Conservation (phyloP, 768 basidiomycete species). For the Cyclocybe aegerita region DNA sequence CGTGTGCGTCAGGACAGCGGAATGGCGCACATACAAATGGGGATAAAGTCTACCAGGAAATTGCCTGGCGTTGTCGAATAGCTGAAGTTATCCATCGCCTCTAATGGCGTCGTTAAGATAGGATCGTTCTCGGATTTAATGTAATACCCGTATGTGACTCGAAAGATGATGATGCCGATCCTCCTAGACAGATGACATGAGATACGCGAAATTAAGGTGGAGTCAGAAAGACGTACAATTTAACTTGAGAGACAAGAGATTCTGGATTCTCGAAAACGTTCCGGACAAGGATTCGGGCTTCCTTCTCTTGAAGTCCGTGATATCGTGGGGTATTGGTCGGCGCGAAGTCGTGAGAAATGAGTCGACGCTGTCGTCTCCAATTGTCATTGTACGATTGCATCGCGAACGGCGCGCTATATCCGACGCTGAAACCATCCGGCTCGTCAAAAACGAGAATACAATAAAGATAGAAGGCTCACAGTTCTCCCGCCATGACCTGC, state of each 20-base stretch:
- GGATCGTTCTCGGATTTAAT: slow-evolving; percentile 49
- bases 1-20: background rate
- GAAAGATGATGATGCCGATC: slow-evolving; percentile 52
- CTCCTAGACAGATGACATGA: slow-evolving; percentile 26
- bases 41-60: slow-evolving; percentile 39
- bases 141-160: slow-evolving; percentile 56
- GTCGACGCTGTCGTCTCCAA: slow-evolving; percentile 38
- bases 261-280: slow-evolving; percentile 21
- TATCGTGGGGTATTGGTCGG: slow-evolving; percentile 13
- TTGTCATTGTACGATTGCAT: slow-evolving; percentile 35
- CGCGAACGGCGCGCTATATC: slow-evolving; percentile 40
- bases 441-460: background rate
- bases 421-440: slow-evolving; percentile 17
- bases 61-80: slow-evolving; percentile 40
- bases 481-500: slow-evolving; percentile 15
- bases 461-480: slow-evolving; percentile 2
- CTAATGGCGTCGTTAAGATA: slow-evolving; percentile 45
- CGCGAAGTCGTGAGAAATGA: slow-evolving; percentile 19
- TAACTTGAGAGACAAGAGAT: slow-evolving; percentile 30
- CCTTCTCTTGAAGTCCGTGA: slow-evolving; percentile 18
- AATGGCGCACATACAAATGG: slow-evolving; percentile 23
- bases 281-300: slow-evolving; percentile 16
- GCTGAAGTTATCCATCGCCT: slow-evolving; percentile 49
- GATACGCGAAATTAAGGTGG: background rate
- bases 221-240: slow-evolving; percentile 12